Evolutionary conservation across 2,329 filamentous ascomycete species (phyloP), one percentile per base, ranked within the genome.

Genomic region (Epichloe aotearoae): DNA sequence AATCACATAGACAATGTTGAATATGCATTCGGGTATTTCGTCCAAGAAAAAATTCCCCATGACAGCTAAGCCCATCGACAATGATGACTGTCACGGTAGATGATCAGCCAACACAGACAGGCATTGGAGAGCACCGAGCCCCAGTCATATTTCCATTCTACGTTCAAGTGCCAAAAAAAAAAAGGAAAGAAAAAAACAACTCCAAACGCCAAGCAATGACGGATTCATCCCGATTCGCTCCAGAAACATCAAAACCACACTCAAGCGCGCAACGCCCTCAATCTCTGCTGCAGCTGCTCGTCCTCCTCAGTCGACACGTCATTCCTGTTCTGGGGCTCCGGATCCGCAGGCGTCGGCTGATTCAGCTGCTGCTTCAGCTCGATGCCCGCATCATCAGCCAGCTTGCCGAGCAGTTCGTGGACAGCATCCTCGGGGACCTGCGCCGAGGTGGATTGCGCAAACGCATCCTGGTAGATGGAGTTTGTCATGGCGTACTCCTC

Each of bases 341-440:
- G 73, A 59, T 73, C 76, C 56, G 74, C 73, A 20, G 77, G 73
- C 40, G 73, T 75, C 2, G 76, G 75, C 52, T 72, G 65, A 60
- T 71, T 76, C 55, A 95, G 81, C 68, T 93, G 86, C 63, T 84
- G 78, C 57, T 81, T 81, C 54, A 95, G 73, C 67, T 93, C 86
- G 49, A 95, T 79, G 50, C 89, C 89, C 10, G 86, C 88, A 66
- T 94, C 88, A 65, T 95, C 89, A 55, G 88, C 88, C 42, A 93
- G 80, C 69, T 94, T 86, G 56, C 80, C 84, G 69, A 95, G 84
- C 55, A 95, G 70, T 57, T 88, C 82, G 66, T 95, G 88, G 2
- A 95, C 88, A 58, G 90, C 88, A 58, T 94, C 88, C 64, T 95
- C 68, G 72, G 86, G 70, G 71, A 90, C 66, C 73, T 86, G 64